Evolutionary conservation across 352 stramenopile genomes (phyloP), one percentile per base, ranked within the genome.

Genomic region (Hyaloperonospora brassicae): DNA sequence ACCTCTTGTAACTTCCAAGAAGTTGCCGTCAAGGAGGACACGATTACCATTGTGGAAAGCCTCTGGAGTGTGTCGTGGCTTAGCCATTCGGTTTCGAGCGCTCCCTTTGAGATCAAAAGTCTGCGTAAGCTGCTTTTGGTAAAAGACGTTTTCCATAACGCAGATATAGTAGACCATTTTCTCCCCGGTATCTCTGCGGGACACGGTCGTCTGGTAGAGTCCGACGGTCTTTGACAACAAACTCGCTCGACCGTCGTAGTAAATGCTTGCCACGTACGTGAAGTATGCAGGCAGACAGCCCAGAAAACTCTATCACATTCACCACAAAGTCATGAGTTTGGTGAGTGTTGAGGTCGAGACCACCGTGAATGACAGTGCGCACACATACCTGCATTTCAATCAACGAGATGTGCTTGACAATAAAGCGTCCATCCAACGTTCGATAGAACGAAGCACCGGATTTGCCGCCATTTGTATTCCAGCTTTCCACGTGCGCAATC

Each of bases 31-130:
- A 36, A 95, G 65, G 21, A 93, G 71, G 7, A 91, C 82, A n/a
- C 63, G 68, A 12, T 45, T 62, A 11, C 47, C 49, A 45, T 59
- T 61, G 14, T 62, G 36, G 7, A 62, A 44, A 14, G 52, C 70
- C 24, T 74, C 66, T 42, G 46, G 55, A 27, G 57, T 56, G 0
- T 60, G 41, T 8, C 40, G 46, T 0, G 62, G 62, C 35, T 86
- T 87, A 23, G 90, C 85, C 62, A 97, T 98, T n/a, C 95, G 82
- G 30, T 97, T 97, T 11, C 93, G 75, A 48, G 95, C 86, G 31
- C 87, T 98, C n/a, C 94, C 97, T 73, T 99, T 99, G n/a, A 99
- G 65, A 68, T 99, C 97, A 64, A 98, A 99, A 2, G 89, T 95
- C 43, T 82, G 86, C n/a, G 72, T 76, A 23, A 98, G 93, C 31